Conservation (phyloP, 2,329 filamentous ascomycete species). For the Acrodontium crateriforme region DNA sequence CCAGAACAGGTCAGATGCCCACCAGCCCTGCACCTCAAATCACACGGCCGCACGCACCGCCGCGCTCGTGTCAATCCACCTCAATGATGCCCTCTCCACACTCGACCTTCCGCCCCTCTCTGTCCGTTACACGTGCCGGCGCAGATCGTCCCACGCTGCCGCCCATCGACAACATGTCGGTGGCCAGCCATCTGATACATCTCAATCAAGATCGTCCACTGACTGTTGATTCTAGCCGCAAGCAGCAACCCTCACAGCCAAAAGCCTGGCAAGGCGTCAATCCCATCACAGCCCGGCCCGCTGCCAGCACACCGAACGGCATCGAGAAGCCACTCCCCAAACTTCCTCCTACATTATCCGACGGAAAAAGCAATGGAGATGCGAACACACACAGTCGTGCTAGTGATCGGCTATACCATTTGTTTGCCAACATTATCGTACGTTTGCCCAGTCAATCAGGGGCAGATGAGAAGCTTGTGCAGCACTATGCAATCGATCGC, state of each 20-base stretch:
- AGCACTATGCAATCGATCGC: too few species aligned
- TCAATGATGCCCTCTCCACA: neutral
- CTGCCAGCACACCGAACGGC: slow-evolving; percentile 41
- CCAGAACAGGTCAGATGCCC: slow-evolving; percentile 42
- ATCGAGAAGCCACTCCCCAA: slow-evolving; percentile 23
- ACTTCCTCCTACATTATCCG: slow-evolving; percentile 8
- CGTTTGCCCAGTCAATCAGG: slow-evolving; percentile 39
- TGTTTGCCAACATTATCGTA: slow-evolving; percentile 46
- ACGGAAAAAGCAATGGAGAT: slow-evolving; percentile 28
- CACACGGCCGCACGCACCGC: slow-evolving; percentile 2
- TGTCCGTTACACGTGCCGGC: too few species aligned
- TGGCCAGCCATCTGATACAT: too few species aligned
- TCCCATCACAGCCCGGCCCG: slow-evolving; percentile 44
- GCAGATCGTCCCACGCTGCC: too few species aligned
- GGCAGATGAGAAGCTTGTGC: too few species aligned
- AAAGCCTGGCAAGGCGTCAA: slow-evolving; percentile 51
- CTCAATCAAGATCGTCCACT: slow-evolving; percentile 4
- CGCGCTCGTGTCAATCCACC: too few species aligned
- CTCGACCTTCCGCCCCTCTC: neutral
- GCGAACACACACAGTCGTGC: slow-evolving; percentile 42
- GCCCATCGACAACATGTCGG: too few species aligned
- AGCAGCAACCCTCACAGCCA: slow-evolving; percentile 32
- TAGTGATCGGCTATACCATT: slow-evolving; percentile 45
- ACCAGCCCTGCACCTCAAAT: slow-evolving; percentile 7
- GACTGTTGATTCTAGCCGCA: slow-evolving; percentile 24